Conservation (phyloP, 2,329 filamentous ascomycete genomes). For the Trichoderma semiorbis region DNA sequence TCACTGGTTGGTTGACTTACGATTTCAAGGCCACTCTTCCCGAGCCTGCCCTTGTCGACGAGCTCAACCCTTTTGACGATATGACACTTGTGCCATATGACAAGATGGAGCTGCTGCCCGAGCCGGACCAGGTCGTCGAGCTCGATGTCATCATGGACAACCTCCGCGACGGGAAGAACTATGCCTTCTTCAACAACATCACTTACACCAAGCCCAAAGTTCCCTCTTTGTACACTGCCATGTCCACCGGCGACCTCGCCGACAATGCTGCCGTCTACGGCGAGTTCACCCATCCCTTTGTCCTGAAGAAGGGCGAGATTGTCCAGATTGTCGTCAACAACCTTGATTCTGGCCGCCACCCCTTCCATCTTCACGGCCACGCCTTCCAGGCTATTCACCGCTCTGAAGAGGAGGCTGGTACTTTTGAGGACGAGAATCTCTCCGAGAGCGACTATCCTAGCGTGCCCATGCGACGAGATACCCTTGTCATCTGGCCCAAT, state of each 20-base stretch:
- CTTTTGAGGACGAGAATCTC: slow-evolving; percentile 47
- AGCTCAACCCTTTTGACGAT: slow-evolving; percentile 70
- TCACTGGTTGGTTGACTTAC: slow-evolving; percentile 63
- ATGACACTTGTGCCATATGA: slow-evolving; percentile 68
- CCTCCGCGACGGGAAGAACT: slow-evolving; percentile 57
- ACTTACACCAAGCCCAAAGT: slow-evolving; percentile 74
- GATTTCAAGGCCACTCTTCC: slow-evolving; percentile 44
- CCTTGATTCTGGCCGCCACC: slow-evolving; percentile 66
- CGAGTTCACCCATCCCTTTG: slow-evolving; percentile 60
- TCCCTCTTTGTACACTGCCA: slow-evolving; percentile 72
- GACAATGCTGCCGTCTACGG: slow-evolving; percentile 63
- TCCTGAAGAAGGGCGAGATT: slow-evolving; percentile 65
- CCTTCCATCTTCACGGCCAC: slow-evolving; percentile 77
- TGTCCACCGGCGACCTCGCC: slow-evolving; percentile 59
- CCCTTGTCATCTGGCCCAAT: slow-evolving; percentile 59
- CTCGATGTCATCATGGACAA: slow-evolving; percentile 63
- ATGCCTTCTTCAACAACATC: slow-evolving; percentile 71
- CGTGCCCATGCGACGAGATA: slow-evolving; percentile 66
- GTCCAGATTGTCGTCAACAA: slow-evolving; percentile 78
- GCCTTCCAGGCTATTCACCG: slow-evolving; percentile 66
- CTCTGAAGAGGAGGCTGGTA: slow-evolving; percentile 54
- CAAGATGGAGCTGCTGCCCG: slow-evolving; percentile 54
- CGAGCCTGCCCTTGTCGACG: slow-evolving; percentile 52
- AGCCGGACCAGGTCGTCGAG: slow-evolving; percentile 61
- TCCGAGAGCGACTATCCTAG: slow-evolving; percentile 46